Evolutionary conservation across 495 filamentous ascomycete genomes (phyloP), one percentile per base, ranked within the genome.

Genomic region (Melanomma pulvis-pyrius): DNA sequence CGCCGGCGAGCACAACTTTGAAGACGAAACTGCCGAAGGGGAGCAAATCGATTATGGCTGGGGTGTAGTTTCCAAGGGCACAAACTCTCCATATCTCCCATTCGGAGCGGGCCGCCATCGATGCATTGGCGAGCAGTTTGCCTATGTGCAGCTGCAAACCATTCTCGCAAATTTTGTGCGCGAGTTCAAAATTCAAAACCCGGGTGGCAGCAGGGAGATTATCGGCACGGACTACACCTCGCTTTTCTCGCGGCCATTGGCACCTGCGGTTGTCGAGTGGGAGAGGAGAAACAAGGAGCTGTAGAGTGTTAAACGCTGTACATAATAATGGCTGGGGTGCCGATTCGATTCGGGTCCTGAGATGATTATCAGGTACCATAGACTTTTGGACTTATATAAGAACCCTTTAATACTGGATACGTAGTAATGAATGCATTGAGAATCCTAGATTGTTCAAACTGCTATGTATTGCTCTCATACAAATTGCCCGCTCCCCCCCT

Each of bases 121-220:
- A 11, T 98, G 94, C 76, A 97, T 98, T 72, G 94, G 94, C 50
- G 94, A 97, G 79, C 92, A 97, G 72, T 98, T 97, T 74, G 94
- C 94, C 59, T 96, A 96, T 74, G 82, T 97, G 65, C 93, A 98
- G 77, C 81, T 98, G 49, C 86, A 86, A 62, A 91, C 90, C 12
- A 96, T 98, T 69, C 79, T 89, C 52, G 90, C 89, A n/a, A 88
- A 85, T 30, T 80, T 93, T 52, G 88, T 96, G 50, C 81, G 93
- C 39, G 70, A 85, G 36, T 89, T 97, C 77, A 88, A 86, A 76
- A 83, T 97, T 49, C 81, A 79, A 63, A 96, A 90, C 65, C 75
- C 87, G 6, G 84, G 90, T 60, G 90, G 88, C 11, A 83, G 81
- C 67, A 78, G 85, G 64, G 84, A 83, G 0, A 82, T 96, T 17